Percentiles rank a stretch among this genome's conserved stretches.
Conservation (phyloP, 2,329 filamentous ascomycete genomes). For the Xylaria sp. region DNA sequence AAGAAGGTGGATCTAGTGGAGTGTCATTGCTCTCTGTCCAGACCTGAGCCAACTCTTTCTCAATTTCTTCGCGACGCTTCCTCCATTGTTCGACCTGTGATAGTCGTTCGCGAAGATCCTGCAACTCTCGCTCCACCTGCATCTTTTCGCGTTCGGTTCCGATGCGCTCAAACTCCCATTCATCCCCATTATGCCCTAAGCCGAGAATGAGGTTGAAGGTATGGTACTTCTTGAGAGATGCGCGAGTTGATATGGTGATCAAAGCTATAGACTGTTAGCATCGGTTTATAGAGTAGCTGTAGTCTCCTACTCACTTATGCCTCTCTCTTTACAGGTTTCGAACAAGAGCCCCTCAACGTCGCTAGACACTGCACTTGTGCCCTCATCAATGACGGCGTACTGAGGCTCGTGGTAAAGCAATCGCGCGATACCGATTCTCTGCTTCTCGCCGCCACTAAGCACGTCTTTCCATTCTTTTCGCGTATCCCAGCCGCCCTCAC, state of each 20-base stretch:
- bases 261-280: constrained; percentile 67
- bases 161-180: constrained; percentile 94
- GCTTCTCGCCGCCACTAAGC: constrained; percentile 96
- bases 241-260: constrained; percentile 94
- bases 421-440: constrained; percentile 90
- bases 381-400: constrained; percentile 95
- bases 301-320: constrained; percentile 76
- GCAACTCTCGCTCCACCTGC: constrained; percentile 89
- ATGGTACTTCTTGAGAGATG: constrained; percentile 95
- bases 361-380: constrained; percentile 90
- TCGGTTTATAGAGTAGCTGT: constrained; percentile 1
- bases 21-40: constrained; percentile 66
- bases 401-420: constrained; percentile 93
- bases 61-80: constrained; percentile 80
- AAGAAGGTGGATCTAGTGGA: constrained; percentile 60
- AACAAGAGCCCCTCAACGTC: constrained; percentile 96
- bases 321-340: constrained; percentile 89
- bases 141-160: constrained; percentile 94
- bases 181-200: constrained; percentile 80
- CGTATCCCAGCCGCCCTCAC: constrained; percentile 96
- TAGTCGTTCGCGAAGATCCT: constrained; percentile 83
- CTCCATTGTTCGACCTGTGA: constrained; percentile 88
- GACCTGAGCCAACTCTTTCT: constrained; percentile 77
- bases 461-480: constrained; percentile 99
- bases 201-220: constrained; percentile 90